Evolutionary conservation across 495 filamentous ascomycete genomes (phyloP).

Genomic region (Xylaria sp.): DNA sequence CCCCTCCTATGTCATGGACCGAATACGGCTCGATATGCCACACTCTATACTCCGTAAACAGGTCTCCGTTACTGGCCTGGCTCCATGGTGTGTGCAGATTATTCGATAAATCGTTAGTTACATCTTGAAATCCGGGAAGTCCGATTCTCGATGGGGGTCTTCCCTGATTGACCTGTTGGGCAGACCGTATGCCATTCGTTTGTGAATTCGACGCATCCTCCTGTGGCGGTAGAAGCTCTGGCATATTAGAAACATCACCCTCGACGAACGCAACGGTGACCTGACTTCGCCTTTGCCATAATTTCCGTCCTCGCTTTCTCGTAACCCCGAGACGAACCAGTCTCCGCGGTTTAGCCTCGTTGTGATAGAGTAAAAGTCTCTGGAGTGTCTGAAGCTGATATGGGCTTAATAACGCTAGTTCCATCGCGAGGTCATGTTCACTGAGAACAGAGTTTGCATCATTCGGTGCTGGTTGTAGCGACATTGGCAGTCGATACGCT

Average conservation of each 20-base stretch:
- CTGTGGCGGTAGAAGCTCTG: not conserved
- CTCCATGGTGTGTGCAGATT: not conserved
- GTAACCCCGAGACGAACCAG: not conserved
- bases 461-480: not conserved
- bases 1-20: not conserved
- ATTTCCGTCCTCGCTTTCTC: not conserved
- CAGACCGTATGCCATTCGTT: not conserved
- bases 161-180: not conserved
- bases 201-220: not conserved
- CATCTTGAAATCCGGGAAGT: conserved; percentile 9
- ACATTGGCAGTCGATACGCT: not conserved
- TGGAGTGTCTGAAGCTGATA: conserved; percentile 5
- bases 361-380: not conserved
- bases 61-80: not conserved
- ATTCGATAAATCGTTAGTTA: not conserved
- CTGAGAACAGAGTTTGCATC: not conserved
- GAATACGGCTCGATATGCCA: conserved; percentile 6
- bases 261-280: conserved; percentile 2
- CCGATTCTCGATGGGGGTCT: not conserved
- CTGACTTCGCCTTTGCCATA: not conserved
- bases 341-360: not conserved
- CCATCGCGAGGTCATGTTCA: not conserved
- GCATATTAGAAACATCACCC: not conserved
- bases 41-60: not conserved
- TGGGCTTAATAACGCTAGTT: conserved; percentile 4